These are phyloP conservation scores for Naganishia friedmannii DNA, from an alignment of 768 basidiomycete genomes.

Conservation along the genomic window DNA sequence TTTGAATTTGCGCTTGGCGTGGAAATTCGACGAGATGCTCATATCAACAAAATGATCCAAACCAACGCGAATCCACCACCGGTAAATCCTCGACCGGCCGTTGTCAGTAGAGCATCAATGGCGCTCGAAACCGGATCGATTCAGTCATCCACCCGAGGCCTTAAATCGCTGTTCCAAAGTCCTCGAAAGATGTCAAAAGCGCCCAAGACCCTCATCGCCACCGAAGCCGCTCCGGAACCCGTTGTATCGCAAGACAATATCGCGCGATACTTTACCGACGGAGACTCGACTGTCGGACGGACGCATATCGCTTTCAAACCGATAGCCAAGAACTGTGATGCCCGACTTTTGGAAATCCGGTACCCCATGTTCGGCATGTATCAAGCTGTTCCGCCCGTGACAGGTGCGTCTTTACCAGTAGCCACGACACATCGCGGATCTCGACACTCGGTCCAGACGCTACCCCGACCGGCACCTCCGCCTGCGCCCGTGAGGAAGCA, in stretches of 20 bases:
- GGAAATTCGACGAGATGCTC: constrained; percentile 80
- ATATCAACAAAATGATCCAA: constrained; percentile 66
- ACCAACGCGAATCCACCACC: constrained; percentile 63
- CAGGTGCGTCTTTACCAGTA: neutral
- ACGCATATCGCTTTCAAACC: constrained; percentile 87
- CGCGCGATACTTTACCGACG: constrained; percentile 44
- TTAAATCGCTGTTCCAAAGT: constrained; percentile 57
- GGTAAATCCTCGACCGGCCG: constrained; percentile 44
- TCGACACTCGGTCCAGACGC: constrained; percentile 15
- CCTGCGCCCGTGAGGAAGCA: constrained; percentile 58
- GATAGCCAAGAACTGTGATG: constrained; percentile 75
- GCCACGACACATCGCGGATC: neutral
- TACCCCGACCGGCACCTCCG: constrained; percentile 24
- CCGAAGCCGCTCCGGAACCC: neutral
- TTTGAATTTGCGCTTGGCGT: constrained; percentile 89
- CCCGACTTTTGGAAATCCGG: constrained; percentile 70
- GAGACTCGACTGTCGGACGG: constrained; percentile 65
- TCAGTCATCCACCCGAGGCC: constrained; percentile 51
- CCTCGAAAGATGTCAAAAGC: constrained; percentile 53
- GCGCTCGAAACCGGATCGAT: constrained; percentile 55
- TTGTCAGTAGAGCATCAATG: constrained; percentile 33
- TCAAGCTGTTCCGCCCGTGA: constrained; percentile 1
- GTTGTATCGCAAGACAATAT: constrained; percentile 36
- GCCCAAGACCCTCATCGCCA: constrained; percentile 32
- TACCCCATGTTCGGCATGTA: constrained; percentile 52